Base-by-base conservation (phyloP, 306 rosid species). In the Trifolium fragiferum region DNA sequence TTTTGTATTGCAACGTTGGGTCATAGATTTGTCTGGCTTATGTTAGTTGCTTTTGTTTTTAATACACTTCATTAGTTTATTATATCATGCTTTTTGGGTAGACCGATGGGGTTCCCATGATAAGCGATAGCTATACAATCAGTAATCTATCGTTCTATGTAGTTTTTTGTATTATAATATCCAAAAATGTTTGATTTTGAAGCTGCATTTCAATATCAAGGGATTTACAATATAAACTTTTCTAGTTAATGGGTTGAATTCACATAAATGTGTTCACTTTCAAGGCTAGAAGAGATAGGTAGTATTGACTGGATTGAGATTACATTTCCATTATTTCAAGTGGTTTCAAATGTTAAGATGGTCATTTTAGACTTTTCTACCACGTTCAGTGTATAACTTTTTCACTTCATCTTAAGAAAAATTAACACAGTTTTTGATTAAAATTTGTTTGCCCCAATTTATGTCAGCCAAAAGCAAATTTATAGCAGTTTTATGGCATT, bases 401-500 rank as follows among this genome's bases (percentile, higher is more conserved):
- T 35, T 14, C 41, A 37, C 40, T 40, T 55, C 43, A 10, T 81
- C 40, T 40, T 23, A 13, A 43, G 53, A 58, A 33, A 64, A 64
- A 18, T 41, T 55, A 53, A 14, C 54, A 32, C 9, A 27, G 75
- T 49, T 65, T 69, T 64, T 68, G 23, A 67, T 43, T 8, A 65
- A 43, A 38, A 19, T 2, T 59, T 60, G 27, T 50, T 11, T 66
- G 62, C 76, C 47, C 60, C 66, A 44, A 25, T 23, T 37, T 59
- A 16, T 63, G 38, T 15, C 20, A 62, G 25, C 58, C 63, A 64
- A 44, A 41, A 21, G 25, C 32, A 58, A 68, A 30, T 38, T 30
- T 66, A 19, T 25, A 37, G 51, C 38, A 25, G 35, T 6, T 76
- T 70, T 46, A 41, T 75, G 77, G 64, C 63, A 49, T 66, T 64